These are phyloP conservation scores for Penicillium daleae DNA, from an alignment of 495 filamentous ascomycete species.

Conservation along the genomic window DNA sequence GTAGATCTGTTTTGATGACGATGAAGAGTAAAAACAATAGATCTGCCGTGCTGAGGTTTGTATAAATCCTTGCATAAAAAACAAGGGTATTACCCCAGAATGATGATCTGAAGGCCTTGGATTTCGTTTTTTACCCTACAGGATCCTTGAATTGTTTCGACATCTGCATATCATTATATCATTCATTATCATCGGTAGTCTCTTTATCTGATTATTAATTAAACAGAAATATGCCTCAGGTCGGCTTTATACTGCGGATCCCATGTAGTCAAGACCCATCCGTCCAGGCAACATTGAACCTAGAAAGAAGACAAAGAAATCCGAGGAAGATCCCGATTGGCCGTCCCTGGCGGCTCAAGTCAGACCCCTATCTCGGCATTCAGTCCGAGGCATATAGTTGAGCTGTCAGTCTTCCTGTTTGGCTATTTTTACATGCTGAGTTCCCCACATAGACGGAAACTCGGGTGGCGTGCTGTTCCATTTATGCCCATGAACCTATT, in stretches of 20 bases:
- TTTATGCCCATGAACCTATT: constrained; percentile 3
- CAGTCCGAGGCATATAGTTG: background rate
- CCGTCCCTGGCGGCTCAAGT: background rate
- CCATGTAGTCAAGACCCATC: background rate
- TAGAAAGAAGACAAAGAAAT: background rate
- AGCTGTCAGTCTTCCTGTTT: background rate
- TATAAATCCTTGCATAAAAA: background rate
- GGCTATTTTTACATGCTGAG: background rate
- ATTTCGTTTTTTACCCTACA: too few species aligned
- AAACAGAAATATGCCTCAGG: background rate
- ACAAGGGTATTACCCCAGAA: background rate
- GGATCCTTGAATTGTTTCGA: too few species aligned
- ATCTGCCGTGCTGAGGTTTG: background rate
- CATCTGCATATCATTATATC: too few species aligned
- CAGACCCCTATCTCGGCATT: background rate
- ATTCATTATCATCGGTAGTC: background rate
- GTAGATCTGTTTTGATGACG: background rate
- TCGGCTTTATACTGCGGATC: background rate
- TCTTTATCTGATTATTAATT: background rate
- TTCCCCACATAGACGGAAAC: background rate
- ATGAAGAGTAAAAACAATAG: background rate
- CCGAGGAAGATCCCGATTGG: background rate
- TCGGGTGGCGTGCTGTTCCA: constrained; percentile 7
- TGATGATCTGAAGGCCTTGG: too few species aligned
- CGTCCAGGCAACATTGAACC: background rate